Base-by-base conservation (phyloP, 176 grass and related monocot genomes). In the Eragrostis curvula region DNA sequence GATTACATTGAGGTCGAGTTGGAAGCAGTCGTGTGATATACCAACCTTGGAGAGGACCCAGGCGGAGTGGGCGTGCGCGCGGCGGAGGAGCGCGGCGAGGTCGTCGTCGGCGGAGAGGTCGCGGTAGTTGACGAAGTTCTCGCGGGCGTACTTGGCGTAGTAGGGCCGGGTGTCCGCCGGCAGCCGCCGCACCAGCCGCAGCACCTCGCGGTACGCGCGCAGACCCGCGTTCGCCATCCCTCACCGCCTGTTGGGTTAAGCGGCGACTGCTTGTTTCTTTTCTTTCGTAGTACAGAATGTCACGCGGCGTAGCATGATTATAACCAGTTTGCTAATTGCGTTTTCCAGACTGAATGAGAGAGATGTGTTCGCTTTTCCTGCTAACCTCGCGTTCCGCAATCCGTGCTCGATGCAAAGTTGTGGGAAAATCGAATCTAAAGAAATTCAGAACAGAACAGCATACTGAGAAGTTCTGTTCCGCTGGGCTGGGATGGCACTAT, bases 71-170 rank as follows among this genome's bases (percentile, higher is more conserved):
- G 81, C 44, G 83, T 97, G 88, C 14, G 95, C 95, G 49, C 95
- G 90, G 49, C 78, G 92, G 55, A 97, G 92, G 51, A 97, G 92
- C 61, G 86, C 95, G 12, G 88, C 68, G 66, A 97, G 92, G 71
- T 93, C 91, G 66, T 89, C 80, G 44, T 85, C 82, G 49, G 91
- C 83, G 58, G 87, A 89, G 36, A 94, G 92, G 45, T 93, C 84
- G 61, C 86, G 86, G 88, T 98, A 94, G 86, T 94, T 97, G 95
- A 94, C 95, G 65, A 98, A 94, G 78, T 98, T 98, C 90, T 98
- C 92, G 50, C 92, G 88, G 55, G 95, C 92, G 86, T 94, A 91
- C 84, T 94, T 94, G 48, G 86, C 82, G 90, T 98, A 98, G 84
- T 93, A 98, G 14, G 84, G 78, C 69, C 88, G 79, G 43, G 90